Evolutionary conservation across 257 asterid species (phyloP).

Genomic region (Cinchona pubescens): DNA sequence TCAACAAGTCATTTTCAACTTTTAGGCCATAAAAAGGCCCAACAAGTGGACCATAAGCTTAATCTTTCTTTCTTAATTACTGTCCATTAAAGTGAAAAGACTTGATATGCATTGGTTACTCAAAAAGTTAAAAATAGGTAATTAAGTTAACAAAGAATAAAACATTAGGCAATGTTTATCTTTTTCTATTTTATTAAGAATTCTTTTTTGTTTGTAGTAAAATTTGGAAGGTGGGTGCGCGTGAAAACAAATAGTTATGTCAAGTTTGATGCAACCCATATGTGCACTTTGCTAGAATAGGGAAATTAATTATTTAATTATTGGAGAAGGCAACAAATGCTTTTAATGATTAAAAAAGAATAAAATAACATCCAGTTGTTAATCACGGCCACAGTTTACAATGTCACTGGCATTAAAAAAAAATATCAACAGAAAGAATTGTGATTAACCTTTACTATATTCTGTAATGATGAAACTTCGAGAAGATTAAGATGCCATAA

Average conservation of each 20-base stretch:
- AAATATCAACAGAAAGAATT: conserved; percentile 12
- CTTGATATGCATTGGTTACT: background rate
- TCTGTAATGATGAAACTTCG: conserved; percentile 25
- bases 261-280: conserved; percentile 31
- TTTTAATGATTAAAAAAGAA: conserved; percentile 13
- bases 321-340: conserved; percentile 21
- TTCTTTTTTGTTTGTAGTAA: background rate
- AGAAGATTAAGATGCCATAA: conserved; percentile 40
- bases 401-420: conserved; percentile 26
- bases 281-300: conserved; percentile 31
- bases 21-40: conserved; percentile 20
- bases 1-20: conserved; percentile 19
- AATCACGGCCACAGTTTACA: conserved; percentile 26
- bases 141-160: background rate
- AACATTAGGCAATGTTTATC: conserved; percentile 3
- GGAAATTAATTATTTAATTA: conserved; percentile 25
- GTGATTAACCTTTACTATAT: conserved; percentile 4
- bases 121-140: background rate
- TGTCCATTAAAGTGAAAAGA: background rate
- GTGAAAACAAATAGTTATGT: conserved; percentile 12
- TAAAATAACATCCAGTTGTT: conserved; percentile 15
- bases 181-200: conserved; percentile 5
- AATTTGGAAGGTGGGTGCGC: background rate
- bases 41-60: conserved; percentile 14
- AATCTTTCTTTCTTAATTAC: background rate